phyloP scores from a whole-genome alignment of 139 green algal genomes.

The Volvox africanus region DNA sequence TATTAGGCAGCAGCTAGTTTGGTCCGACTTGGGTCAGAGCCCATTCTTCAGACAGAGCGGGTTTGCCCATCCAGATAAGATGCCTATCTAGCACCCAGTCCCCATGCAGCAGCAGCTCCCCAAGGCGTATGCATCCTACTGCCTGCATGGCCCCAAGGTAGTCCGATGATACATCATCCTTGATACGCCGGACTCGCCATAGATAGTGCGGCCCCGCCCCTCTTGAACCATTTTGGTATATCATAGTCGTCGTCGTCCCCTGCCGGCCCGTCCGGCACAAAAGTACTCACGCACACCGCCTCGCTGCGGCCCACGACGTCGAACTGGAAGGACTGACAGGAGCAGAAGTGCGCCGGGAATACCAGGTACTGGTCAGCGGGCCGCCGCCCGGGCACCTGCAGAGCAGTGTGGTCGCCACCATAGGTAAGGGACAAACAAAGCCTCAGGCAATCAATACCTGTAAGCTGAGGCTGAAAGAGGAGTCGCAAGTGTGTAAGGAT shows the following conservation, averaged over 20 bases:
- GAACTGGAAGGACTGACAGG: slow-evolving; percentile 88
- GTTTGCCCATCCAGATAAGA: too few species aligned
- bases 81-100: too few species aligned
- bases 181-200: too few species aligned
- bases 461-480: too few species aligned
- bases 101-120: too few species aligned
- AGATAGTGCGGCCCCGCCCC: too few species aligned
- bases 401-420: background rate
- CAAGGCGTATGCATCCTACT: too few species aligned
- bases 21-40: background rate
- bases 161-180: too few species aligned
- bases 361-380: slow-evolving; percentile 75
- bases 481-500: too few species aligned
- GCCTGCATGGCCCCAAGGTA: too few species aligned
- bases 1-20: background rate
- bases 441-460: too few species aligned
- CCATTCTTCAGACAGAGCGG: background rate
- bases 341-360: slow-evolving; percentile 85
- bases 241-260: background rate
- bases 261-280: background rate
- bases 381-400: slow-evolving; percentile 72
- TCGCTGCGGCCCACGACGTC: slow-evolving; percentile 79
- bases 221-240: background rate
- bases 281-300: slow-evolving; percentile 59
- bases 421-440: background rate